Percentiles rank a stretch among this genome's conserved stretches.
Evolutionary conservation across 495 filamentous ascomycete genomes (phyloP).

Genomic region (Hypomontagnella submonticulosa): DNA sequence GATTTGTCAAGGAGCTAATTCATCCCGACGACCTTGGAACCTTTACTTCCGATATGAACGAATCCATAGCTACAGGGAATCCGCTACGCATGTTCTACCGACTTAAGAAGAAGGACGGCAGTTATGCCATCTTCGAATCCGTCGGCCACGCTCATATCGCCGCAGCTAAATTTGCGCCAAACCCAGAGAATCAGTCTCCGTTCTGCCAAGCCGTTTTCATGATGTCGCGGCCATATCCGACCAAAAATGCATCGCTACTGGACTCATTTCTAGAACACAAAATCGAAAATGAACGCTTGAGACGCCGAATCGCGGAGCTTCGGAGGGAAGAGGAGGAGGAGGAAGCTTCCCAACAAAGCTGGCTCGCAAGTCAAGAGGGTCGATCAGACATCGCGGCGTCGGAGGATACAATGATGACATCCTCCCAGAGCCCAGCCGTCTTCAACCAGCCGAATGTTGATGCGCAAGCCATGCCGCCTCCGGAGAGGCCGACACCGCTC

Average conservation of each 20-base stretch:
- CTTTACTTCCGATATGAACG: conserved; percentile 89
- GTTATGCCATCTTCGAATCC: conserved; percentile 84
- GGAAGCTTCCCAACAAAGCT: conserved; percentile 62
- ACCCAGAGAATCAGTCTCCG: conserved; percentile 68
- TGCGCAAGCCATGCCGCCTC: conserved; percentile 70
- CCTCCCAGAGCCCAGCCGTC: conserved; percentile 33
- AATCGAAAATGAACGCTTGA: conserved; percentile 92
- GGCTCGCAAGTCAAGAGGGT: conserved; percentile 64
- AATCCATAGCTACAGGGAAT: conserved; percentile 84
- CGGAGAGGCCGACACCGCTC: conserved; percentile 68
- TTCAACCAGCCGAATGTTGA: conserved; percentile 46
- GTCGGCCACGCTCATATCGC: conserved; percentile 92
- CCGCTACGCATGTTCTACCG: conserved; percentile 90
- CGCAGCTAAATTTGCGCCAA: conserved; percentile 71
- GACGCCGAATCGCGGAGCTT: conserved; percentile 84
- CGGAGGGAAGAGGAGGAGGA: conserved; percentile 84
- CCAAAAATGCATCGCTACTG: conserved; percentile 81
- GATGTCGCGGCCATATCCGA: conserved; percentile 91
- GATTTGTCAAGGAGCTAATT: conserved; percentile 80
- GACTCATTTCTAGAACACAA: conserved; percentile 98
- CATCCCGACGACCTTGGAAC: conserved; percentile 89
- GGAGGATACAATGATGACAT: conserved; percentile 53
- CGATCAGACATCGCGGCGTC: conserved; percentile 65
- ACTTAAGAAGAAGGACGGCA: conserved; percentile 78
- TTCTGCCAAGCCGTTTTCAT: conserved; percentile 93